Percentiles rank a stretch among this genome's conserved stretches.
Conservation (phyloP, 495 filamentous ascomycete genomes). For the Talaromyces liani region DNA sequence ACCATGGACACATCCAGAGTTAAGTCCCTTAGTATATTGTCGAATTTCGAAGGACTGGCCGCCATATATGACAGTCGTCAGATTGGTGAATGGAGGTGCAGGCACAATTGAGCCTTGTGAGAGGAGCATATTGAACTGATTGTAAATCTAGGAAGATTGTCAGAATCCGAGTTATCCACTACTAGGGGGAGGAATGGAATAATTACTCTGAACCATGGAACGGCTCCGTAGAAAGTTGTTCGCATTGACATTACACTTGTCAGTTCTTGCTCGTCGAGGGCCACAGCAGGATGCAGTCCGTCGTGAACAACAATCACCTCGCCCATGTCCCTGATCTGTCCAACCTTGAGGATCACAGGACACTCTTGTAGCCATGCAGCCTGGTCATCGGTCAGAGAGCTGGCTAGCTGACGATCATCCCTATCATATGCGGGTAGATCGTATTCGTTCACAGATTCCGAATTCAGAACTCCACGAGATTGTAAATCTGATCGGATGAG, state of each 20-base stretch:
- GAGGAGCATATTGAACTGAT: constrained; percentile 43
- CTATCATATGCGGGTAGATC: constrained; percentile 17
- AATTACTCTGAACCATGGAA: constrained; percentile 60
- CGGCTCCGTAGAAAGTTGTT: constrained; percentile 48
- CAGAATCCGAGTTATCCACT: not conserved
- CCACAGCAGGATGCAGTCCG: constrained; percentile 68
- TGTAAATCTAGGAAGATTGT: constrained; percentile 39
- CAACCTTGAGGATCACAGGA: constrained; percentile 68
- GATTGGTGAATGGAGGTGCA: not conserved
- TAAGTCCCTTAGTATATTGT: constrained; percentile 73
- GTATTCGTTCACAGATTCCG: constrained; percentile 11
- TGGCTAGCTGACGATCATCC: constrained; percentile 41
- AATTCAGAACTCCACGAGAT: constrained; percentile 9
- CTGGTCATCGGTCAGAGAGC: constrained; percentile 48
- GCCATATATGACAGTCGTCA: constrained; percentile 67
- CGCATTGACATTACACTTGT: constrained; percentile 87
- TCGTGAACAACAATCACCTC: constrained; percentile 74
- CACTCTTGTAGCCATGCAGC: constrained; percentile 59
- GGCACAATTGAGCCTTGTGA: constrained; percentile 6
- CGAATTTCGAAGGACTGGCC: constrained; percentile 59
- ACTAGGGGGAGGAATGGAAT: not conserved
- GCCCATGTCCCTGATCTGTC: constrained; percentile 45
- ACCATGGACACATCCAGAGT: constrained; percentile 72
- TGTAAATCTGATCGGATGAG: constrained; percentile 38
- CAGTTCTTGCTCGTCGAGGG: constrained; percentile 68